Base-by-base conservation (phyloP, 2,329 filamentous ascomycete genomes). In the Nemania serpens region DNA sequence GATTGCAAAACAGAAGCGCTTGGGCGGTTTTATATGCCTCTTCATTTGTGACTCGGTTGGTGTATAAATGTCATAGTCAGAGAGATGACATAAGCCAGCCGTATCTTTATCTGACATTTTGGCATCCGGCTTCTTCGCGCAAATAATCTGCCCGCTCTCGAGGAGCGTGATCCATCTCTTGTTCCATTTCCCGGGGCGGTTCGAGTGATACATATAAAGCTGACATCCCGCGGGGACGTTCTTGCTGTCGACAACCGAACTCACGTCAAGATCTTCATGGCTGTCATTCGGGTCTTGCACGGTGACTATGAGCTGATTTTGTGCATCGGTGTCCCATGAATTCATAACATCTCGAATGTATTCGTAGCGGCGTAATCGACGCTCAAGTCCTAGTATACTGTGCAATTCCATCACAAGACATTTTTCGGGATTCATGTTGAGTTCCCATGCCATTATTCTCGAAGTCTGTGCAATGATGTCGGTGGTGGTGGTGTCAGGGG, bases 41-140 rank as follows among this genome's bases (percentile, higher is more conserved):
- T 85, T 81, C 64, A 87, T 77, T 66, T 91, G 87, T 46, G 85
- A 83, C 53, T 85, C 81, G 5, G 87, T 91, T 1, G 91, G 90
- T 1, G 82, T 85, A 76, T 97, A 97, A 50, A 97, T 90, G 71
- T 98, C 94, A 74, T 94, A 97, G 75, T 97, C 93, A 2, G 91
- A 92, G 49, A 98, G 75, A 75, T 96, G 92, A 74, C 91, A 97
- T 36, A 97, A 80, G 63, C 85, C 89, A 12, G 82, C 77, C 34
- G 83, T 79, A 54, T 93, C 89, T 73, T 92, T 91, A 49, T 88
- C 85, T 1, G 79, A 77, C 3, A 80, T 73, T 59, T 81, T 83
- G 12, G 86, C 81, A n/a, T 83, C 79, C 1, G 79, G 71, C 67
- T 90, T 93, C 76, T 95, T 97, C 42, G 90, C 84, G 25, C 88